Percentiles rank a stretch among this genome's conserved stretches.
phyloP scores from a whole-genome alignment of 345 rosid species.

The Citrus sp. region DNA sequence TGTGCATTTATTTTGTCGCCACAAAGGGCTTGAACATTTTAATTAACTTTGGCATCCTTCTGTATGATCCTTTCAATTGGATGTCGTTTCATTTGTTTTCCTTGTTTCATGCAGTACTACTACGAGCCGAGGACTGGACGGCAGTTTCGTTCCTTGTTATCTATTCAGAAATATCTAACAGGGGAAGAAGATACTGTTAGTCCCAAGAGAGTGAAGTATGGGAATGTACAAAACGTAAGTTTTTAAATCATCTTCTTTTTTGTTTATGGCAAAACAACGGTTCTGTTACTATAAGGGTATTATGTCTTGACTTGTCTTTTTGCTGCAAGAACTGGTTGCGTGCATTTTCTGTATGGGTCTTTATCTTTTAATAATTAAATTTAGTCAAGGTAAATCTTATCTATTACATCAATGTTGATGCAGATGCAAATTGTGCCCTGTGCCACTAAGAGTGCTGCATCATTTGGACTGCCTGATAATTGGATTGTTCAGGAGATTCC shows the following conservation, averaged over 20 bases:
- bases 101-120: conserved; percentile 38
- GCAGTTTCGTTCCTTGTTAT: conserved; percentile 46
- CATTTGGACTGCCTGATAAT: conserved; percentile 27
- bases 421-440: conserved; percentile 34
- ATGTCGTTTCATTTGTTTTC: background rate
- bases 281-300: background rate
- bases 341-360: background rate
- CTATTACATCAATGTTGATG: background rate
- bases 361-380: background rate
- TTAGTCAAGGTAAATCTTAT: background rate
- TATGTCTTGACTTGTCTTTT: background rate
- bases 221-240: conserved; percentile 21
- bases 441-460: conserved; percentile 7
- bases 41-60: background rate
- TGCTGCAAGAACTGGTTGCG: background rate
- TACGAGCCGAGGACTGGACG: conserved; percentile 42
- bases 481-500: conserved; percentile 40
- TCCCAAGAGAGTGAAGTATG: conserved; percentile 1
- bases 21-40: background rate
- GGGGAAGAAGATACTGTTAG: conserved; percentile 1
- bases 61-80: background rate
- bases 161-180: conserved; percentile 44
- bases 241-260: background rate
- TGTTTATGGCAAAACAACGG: background rate
- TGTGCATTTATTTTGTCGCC: background rate